Conservation (phyloP, 768 basidiomycete genomes). For the Amanita molliuscula region DNA sequence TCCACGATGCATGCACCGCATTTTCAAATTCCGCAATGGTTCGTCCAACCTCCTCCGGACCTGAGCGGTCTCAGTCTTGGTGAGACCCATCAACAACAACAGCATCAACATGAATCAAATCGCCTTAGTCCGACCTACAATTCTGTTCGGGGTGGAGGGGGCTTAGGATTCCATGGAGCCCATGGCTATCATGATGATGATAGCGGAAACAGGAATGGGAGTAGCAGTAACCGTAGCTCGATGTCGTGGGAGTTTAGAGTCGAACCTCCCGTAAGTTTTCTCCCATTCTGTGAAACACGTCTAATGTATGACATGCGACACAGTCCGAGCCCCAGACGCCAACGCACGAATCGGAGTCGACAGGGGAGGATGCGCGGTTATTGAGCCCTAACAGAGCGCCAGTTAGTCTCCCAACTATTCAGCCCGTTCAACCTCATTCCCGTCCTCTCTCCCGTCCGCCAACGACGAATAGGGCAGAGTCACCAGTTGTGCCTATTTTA, state of each 20-base stretch:
- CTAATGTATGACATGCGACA: neutral
- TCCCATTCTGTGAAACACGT: neutral
- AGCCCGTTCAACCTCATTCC: neutral
- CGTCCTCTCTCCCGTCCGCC: neutral
- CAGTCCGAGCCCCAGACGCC: constrained; percentile 2
- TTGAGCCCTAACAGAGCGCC: constrained; percentile 4
- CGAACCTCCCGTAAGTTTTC: constrained; percentile 1
- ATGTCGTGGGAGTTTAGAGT: neutral
- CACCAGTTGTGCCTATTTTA: neutral
- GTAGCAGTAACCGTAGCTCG: neutral
- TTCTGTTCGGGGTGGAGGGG: no score
- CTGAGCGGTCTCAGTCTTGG: neutral
- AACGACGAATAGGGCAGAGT: neutral
- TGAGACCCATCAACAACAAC: neutral
- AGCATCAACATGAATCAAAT: neutral
- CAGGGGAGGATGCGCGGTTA: neutral
- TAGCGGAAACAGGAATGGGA: neutral
- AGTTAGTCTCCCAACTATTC: neutral
- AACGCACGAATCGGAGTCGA: neutral
- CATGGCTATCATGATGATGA: no score
- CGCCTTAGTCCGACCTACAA: neutral
- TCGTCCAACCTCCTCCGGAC: neutral
- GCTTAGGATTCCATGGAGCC: no score
- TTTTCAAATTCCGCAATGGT: neutral
- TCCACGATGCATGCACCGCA: no score